Base-by-base conservation (phyloP, 257 asterid species). In the Oldenlandia corymbosa region DNA sequence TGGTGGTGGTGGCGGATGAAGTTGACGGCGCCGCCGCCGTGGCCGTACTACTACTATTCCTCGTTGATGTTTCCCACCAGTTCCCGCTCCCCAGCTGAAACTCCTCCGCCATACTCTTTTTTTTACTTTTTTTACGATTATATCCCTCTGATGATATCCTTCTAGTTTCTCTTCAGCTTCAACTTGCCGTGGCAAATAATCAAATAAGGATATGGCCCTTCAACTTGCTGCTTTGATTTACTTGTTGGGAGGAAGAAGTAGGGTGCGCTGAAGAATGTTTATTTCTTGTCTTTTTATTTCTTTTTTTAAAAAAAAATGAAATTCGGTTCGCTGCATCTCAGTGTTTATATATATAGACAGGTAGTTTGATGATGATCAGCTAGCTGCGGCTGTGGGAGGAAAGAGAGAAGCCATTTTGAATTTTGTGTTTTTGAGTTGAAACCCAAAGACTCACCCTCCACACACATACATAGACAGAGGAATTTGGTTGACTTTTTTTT, bases 281-380 rank as follows among this genome's bases (percentile, higher is more conserved):
- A n/a, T n/a, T n/a, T n/a, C n/a, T n/a, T n/a, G n/a, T n/a, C n/a
- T n/a, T 68, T 56, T 43, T 34, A 12, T 43, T 72, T 70, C 58
- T 64, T 68, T 49, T 69, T n/a, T n/a, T n/a, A n/a, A n/a, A n/a
- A n/a, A 75, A 80, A 82, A 83, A 79, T 82, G 84, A 77, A 79
- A 75, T n/a, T 31, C 68, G 80, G 69, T 75, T 62, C 71, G 74
- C 70, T 52, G 78, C 85, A 71, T 64, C 77, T 73, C 30, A n/a
- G 69, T 82, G 79, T 86, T 77, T 85, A 86, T 85, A 85, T 79
- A n/a, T n/a, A n/a, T n/a, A n/a, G n/a, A n/a, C n/a, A n/a, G n/a
- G n/a, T n/a, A n/a, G n/a, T n/a, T n/a, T n/a, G n/a, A n/a, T n/a
- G n/a, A n/a, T 80, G 61, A 46, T 32, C 46, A 36, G 47, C 4